Conservation (phyloP, 495 filamentous ascomycete species). For the Xylaria bambusicola region DNA sequence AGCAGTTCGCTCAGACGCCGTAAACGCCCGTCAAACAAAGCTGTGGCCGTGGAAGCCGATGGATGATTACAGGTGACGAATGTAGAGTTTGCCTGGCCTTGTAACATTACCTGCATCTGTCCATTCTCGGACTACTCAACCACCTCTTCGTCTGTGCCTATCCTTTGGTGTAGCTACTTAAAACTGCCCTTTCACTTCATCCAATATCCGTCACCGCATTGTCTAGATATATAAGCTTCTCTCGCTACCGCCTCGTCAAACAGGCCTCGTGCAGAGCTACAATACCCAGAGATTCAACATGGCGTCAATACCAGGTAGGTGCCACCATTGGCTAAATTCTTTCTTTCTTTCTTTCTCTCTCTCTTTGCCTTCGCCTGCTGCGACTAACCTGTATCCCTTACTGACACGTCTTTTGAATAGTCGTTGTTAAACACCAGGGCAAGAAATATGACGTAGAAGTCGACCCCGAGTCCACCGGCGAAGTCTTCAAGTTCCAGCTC, state of each 20-base stretch:
- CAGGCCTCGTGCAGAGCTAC: neutral
- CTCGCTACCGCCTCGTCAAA: neutral
- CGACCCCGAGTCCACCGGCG: slow-evolving; percentile 79
- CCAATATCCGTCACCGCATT: too few species aligned
- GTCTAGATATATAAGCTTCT: too few species aligned
- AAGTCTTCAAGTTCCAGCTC: slow-evolving; percentile 92
- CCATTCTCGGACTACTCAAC: too few species aligned
- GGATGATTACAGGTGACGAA: slow-evolving; percentile 32
- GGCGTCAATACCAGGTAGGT: slow-evolving; percentile 64
- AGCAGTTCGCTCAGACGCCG: too few species aligned
- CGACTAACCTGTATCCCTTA: neutral
- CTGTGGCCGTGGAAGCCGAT: slow-evolving; percentile 23
- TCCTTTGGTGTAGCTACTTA: neutral
- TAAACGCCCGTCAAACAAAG: too few species aligned
- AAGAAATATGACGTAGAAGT: slow-evolving; percentile 93
- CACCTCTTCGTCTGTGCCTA: too few species aligned
- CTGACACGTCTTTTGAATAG: slow-evolving; percentile 44
- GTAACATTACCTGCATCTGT: too few species aligned
- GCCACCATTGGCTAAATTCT: too few species aligned
- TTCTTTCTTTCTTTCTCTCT: too few species aligned
- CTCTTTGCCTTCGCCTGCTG: neutral
- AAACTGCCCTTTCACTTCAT: neutral
- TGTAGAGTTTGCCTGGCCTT: slow-evolving; percentile 28
- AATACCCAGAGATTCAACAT: slow-evolving; percentile 41
- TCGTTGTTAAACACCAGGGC: slow-evolving; percentile 91